Base-by-base conservation (phyloP, 2,329 filamentous ascomycete genomes). In the Arthrinium puccinioides region DNA sequence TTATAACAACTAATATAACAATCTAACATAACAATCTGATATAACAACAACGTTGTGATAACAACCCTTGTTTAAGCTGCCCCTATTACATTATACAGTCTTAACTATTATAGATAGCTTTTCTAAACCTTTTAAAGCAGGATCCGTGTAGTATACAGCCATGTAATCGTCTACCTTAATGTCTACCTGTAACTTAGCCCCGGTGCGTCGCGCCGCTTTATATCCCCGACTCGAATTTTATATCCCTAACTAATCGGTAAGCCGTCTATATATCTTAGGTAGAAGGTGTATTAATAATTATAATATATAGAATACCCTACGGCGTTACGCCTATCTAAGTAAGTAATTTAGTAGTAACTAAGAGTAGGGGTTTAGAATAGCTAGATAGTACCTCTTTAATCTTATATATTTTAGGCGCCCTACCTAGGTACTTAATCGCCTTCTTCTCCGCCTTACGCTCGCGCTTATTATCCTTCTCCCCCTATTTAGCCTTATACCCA, bases 371-470 rank as follows among this genome's bases (percentile, higher is more conserved):
- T 2, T 19, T 18, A 5, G 11, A 2, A 16, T 9, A 18, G 3
- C 6, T 13, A 3, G 4, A 14, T 10, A 20, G 4, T 23, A 33
- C 31, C 9, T 20, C 9, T 11, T 33, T 33, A 15, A 35, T 15
- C 21, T 42, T 32, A 13, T 18, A 26, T 15, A 31, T 19, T 7
- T 20, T 26, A 3, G 38, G 38, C n/a, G 32, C 38, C 11, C 19
- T 31, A 10, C 44, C 42, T 0, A 43, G 43, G n/a, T 47, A 39
- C 14, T 44, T 47, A 4, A 31, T 39, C 13, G 36, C 38, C 10
- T 36, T 41, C 30, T 37, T 45, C 26, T 45, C 44, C 9, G 16
- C 30, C 37, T 45, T 47, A n/a, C 43, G 35, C 10, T 47, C 44
- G 6, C 32, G 21, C 9, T 45, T 48, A 8, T 41, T 42, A 2